Percentiles rank a stretch among this genome's conserved stretches.
Evolutionary conservation across 768 basidiomycete species (phyloP).

Genomic region (Cystobasidium tubakii): DNA sequence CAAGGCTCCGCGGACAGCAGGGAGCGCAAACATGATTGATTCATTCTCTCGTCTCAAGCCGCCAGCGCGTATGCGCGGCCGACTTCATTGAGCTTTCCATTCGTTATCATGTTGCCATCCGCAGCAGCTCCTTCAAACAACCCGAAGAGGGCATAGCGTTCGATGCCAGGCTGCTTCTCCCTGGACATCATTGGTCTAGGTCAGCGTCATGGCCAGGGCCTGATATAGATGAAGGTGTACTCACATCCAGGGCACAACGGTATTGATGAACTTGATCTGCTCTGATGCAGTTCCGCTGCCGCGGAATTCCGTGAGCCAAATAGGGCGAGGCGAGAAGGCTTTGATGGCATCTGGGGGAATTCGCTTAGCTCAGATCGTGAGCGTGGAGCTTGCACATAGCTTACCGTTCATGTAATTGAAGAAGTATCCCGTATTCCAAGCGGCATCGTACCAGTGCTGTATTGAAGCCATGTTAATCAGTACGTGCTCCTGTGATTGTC

Average conservation of each 20-base stretch:
- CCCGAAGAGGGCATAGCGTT: constrained; percentile 41
- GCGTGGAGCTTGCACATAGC: not conserved
- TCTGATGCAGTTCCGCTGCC: constrained; percentile 31
- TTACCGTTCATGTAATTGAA: constrained; percentile 16
- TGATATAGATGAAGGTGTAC: no score
- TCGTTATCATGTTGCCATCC: constrained; percentile 26
- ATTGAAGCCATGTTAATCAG: not conserved
- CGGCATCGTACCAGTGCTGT: constrained; percentile 35
- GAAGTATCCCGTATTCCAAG: constrained; percentile 35
- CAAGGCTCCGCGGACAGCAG: no score
- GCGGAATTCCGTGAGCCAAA: constrained; percentile 40
- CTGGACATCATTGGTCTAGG: not conserved
- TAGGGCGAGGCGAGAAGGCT: constrained; percentile 15
- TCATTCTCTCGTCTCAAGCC: no score
- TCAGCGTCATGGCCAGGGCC: constrained; percentile 1
- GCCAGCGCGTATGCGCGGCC: constrained; percentile 22
- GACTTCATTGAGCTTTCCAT: constrained; percentile 26
- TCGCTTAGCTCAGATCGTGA: not conserved
- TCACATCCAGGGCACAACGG: constrained; percentile 36
- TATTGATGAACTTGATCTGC: constrained; percentile 38
- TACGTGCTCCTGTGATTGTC: not conserved
- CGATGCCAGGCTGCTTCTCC: constrained; percentile 31
- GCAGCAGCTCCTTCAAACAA: constrained; percentile 21
- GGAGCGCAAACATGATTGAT: no score
- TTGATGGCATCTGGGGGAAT: constrained; percentile 11